Evolutionary conservation across 2,329 filamentous ascomycete genomes (phyloP).

Genomic region (Talaromyces pinophilus): DNA sequence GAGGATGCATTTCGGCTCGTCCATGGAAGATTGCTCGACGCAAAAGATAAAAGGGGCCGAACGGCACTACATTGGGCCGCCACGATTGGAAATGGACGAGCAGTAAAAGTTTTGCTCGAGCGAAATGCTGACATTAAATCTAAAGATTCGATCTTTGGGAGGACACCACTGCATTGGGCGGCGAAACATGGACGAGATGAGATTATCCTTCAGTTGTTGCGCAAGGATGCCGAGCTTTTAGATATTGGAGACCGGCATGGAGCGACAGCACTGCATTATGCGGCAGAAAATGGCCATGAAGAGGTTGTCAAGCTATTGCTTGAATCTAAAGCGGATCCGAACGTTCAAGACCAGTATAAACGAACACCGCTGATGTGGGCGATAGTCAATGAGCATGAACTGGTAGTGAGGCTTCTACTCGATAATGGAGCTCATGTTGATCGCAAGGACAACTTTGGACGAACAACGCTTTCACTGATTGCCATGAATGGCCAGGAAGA

Average conservation of each 20-base stretch:
- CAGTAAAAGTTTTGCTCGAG: neutral
- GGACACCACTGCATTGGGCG: neutral
- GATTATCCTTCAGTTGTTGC: neutral
- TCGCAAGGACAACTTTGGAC: neutral
- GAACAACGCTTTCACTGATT: neutral
- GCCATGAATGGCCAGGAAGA: conserved; percentile 10
- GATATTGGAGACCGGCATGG: neutral
- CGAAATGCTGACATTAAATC: neutral
- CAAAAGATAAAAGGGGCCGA: neutral
- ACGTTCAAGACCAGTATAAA: neutral
- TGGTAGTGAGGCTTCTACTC: conserved; percentile 28
- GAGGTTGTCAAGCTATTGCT: conserved; percentile 10
- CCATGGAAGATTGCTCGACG: neutral
- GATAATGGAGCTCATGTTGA: conserved; percentile 30
- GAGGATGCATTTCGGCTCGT: neutral
- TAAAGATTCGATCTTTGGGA: neutral
- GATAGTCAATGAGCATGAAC: conserved; percentile 19
- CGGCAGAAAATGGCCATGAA: conserved; percentile 26
- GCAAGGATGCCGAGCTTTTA: neutral
- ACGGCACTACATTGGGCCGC: neutral
- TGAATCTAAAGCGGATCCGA: neutral
- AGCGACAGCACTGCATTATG: conserved; percentile 32
- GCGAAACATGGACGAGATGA: neutral
- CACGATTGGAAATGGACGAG: neutral
- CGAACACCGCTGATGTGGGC: neutral